Conservation (phyloP, 331 rosid species). For the Arachis monticola region DNA sequence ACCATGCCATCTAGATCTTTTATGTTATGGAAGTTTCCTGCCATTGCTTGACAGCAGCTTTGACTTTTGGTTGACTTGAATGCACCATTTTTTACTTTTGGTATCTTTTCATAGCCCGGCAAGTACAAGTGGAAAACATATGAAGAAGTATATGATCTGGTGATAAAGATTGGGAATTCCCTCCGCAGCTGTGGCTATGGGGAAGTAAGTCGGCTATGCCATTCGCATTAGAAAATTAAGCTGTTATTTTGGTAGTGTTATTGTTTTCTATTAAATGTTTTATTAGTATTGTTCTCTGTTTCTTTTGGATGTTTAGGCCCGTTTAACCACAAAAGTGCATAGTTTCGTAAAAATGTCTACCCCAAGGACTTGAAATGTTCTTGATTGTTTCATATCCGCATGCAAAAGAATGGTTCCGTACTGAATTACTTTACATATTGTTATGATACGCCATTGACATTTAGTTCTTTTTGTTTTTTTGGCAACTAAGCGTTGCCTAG, state of each 20-base stretch:
- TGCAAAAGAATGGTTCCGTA: conserved; percentile 18
- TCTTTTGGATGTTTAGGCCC: too few species aligned
- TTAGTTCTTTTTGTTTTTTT: not conserved
- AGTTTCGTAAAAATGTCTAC: conserved; percentile 7
- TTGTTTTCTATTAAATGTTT: not conserved
- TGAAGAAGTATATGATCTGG: conserved; percentile 74
- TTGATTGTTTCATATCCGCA: conserved; percentile 19
- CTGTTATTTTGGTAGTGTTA: conserved; percentile 2
- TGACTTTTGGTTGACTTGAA: conserved; percentile 35
- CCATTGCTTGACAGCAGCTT: not conserved
- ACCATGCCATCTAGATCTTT: not conserved
- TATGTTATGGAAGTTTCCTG: conserved; percentile 25
- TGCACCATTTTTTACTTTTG: not conserved
- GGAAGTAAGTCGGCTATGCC: conserved; percentile 54
- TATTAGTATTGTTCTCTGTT: too few species aligned
- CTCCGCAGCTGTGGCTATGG: conserved; percentile 73
- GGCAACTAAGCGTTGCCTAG: not conserved
- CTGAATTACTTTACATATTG: not conserved
- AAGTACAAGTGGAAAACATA: conserved; percentile 83
- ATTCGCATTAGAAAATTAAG: conserved; percentile 18
- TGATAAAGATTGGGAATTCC: conserved; percentile 81
- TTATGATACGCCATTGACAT: too few species aligned
- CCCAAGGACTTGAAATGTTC: not conserved
- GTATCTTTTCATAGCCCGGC: conserved; percentile 60
- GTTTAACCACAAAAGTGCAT: not conserved